phyloP scores from a whole-genome alignment of 2,329 filamentous ascomycete genomes.

The Periconia sp. region DNA sequence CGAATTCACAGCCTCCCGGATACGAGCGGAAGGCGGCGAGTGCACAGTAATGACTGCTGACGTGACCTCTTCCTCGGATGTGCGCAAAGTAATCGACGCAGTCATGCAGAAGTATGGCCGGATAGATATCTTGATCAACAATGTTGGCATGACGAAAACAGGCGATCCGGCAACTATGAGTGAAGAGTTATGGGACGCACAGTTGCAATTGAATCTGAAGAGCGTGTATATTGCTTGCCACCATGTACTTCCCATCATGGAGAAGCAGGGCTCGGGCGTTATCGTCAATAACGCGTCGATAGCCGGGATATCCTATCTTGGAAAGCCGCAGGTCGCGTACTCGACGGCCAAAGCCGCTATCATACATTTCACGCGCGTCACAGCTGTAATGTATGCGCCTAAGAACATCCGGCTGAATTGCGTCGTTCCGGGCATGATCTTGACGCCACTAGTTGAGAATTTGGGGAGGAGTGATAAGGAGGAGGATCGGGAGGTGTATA shows the following conservation, averaged over 20 bases:
- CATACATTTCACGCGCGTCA: conserved; percentile 58
- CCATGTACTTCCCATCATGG: conserved; percentile 61
- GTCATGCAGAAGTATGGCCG: conserved; percentile 48
- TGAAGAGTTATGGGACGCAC: conserved; percentile 59
- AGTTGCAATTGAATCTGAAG: conserved; percentile 63
- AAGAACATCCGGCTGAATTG: conserved; percentile 59
- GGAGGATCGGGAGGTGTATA: conserved; percentile 11
- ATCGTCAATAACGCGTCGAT: conserved; percentile 58
- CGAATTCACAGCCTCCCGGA: conserved; percentile 2
- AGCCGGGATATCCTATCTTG: conserved; percentile 59
- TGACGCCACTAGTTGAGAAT: conserved; percentile 46
- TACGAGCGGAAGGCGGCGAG: conserved; percentile 6
- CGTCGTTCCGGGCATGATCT: conserved; percentile 63
- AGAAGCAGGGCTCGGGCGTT: conserved; percentile 52
- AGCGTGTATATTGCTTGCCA: conserved; percentile 62
- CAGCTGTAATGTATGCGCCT: conserved; percentile 57
- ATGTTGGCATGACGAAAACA: conserved; percentile 59
- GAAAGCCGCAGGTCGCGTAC: conserved; percentile 61
- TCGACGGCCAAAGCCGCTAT: conserved; percentile 54
- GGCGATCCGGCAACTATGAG: conserved; percentile 57
- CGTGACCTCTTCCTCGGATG: conserved; percentile 7
- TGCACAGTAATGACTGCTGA: conserved; percentile 12
- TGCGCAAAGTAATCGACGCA: conserved; percentile 11
- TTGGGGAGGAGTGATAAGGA: conserved; percentile 14
- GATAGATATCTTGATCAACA: conserved; percentile 63